A percentile compares a stretch with the other conserved stretches of the same genome.
Conservation (phyloP, 257 asterid genomes). For the Schizonepeta tenuifolia region DNA sequence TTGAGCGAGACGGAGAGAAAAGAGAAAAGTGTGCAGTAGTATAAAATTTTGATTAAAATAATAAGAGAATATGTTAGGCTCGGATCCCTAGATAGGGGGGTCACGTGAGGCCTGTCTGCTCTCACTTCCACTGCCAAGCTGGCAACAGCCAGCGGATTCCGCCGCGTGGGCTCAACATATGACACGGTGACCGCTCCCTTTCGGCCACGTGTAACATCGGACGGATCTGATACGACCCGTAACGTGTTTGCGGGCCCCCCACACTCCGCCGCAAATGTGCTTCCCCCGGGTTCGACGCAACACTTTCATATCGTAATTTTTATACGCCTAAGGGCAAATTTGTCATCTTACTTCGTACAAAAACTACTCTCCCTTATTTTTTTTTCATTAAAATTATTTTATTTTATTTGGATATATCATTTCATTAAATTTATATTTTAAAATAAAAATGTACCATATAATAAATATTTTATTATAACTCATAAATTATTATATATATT, state of each 20-base stretch:
- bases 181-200: not conserved
- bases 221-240: slow-evolving; percentile 34
- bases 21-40: too few species aligned
- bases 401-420: too few species aligned
- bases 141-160: slow-evolving; percentile 43
- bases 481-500: too few species aligned
- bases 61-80: slow-evolving; percentile 28
- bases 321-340: not conserved
- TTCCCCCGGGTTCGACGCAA: slow-evolving; percentile 32
- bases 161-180: slow-evolving; percentile 52
- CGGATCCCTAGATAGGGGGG: slow-evolving; percentile 44
- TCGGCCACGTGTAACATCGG: not conserved
- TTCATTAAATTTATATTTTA: too few species aligned
- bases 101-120: slow-evolving; percentile 56
- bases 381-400: too few species aligned
- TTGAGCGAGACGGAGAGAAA: too few species aligned
- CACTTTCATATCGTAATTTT: not conserved
- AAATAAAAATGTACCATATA: too few species aligned
- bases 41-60: not conserved
- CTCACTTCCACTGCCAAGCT: slow-evolving; percentile 40
- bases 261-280: slow-evolving; percentile 40
- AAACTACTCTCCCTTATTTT: too few species aligned
- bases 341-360: not conserved
- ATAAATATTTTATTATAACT: too few species aligned
- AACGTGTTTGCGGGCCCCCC: slow-evolving; percentile 44